phyloP scores from a whole-genome alignment of 345 rosid genomes.

The Crucihimalaya himalaica region DNA sequence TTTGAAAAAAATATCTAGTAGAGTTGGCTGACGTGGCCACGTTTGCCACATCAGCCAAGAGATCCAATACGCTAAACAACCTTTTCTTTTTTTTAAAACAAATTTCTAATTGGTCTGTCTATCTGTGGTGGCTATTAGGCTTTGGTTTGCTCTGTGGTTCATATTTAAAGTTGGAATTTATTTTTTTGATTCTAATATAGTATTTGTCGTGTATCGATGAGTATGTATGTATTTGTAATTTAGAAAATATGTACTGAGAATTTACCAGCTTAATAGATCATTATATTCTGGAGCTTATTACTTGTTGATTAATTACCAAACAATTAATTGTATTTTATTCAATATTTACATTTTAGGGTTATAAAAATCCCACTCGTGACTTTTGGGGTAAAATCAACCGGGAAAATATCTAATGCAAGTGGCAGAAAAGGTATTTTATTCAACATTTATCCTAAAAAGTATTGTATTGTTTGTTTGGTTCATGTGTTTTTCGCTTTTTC shows the following conservation, averaged over 20 bases:
- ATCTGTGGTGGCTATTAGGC: constrained; percentile 24
- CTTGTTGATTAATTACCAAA: no score
- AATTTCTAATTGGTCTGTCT: no score
- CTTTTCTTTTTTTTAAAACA: constrained; percentile 10
- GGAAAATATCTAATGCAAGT: constrained; percentile 38
- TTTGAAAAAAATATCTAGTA: constrained; percentile 49
- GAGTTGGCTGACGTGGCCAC: constrained; percentile 44
- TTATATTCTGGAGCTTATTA: neutral
- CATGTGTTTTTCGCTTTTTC: no score
- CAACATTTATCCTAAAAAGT: neutral
- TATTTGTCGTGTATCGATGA: neutral
- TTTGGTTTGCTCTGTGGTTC: constrained; percentile 32
- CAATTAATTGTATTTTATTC: no score
- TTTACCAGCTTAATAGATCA: neutral
- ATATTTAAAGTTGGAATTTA: constrained; percentile 38
- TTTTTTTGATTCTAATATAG: no score
- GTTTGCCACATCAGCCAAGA: constrained; percentile 52
- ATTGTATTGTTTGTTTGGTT: neutral
- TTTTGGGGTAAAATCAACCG: constrained; percentile 16
- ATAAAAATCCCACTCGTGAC: constrained; percentile 17
- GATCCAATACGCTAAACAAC: constrained; percentile 35
- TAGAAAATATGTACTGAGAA: neutral
- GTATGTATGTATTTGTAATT: neutral
- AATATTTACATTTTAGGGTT: no score
- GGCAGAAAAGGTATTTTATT: constrained; percentile 20